Evolutionary conservation across 2,329 filamentous ascomycete genomes (phyloP), one percentile per base, ranked within the genome.

Genomic region (Clonostachys rosea): DNA sequence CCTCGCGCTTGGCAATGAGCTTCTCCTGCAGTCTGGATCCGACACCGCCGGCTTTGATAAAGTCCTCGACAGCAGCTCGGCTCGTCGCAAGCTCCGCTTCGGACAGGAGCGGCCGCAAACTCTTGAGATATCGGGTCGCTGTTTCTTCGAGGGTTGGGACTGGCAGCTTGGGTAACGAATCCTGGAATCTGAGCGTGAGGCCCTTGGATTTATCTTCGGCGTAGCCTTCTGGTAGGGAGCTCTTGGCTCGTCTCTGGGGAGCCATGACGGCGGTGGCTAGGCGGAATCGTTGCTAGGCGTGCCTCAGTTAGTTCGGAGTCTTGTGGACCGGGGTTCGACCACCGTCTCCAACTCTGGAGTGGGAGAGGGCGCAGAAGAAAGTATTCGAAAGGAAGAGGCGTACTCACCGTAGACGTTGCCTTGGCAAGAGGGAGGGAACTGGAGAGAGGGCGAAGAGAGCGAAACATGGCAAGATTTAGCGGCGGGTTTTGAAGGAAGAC

Each of bases 11-110:
- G 49, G 87, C 89, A 45, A 92, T 60, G 54, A 99, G 77, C 67
- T 92, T 88, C 64, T 96, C 86, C 73, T 99, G 94, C 40, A 99
- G 83, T 59, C 83, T 82, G 65, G 86, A 79, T 51, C 92, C 94
- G 45, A 85, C 76, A 37, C 91, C 89, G 48, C 89, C 90, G n/a
- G 92, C 89, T 56, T 85, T 84, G 56, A 96, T 74, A 68, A 99
- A 97, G 7, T 91, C 89, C 51, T 89, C 78, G 35, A 99, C 91
- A 34, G 89, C 91, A 62, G 87, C 87, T 65, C 88, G 86, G 63
- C 87, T 91, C 49, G 74, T 70, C 58, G 85, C 82, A 57, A 83
- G 84, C 67, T 94, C 89, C 56, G 71, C 66, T 36, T 78, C 67
- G 40, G 80, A 84, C 50, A 92, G 78, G 35, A 95, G 74, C 18